Evolutionary conservation across 306 rosid species (phyloP).

Genomic region (Styphnolobium japonicum): DNA sequence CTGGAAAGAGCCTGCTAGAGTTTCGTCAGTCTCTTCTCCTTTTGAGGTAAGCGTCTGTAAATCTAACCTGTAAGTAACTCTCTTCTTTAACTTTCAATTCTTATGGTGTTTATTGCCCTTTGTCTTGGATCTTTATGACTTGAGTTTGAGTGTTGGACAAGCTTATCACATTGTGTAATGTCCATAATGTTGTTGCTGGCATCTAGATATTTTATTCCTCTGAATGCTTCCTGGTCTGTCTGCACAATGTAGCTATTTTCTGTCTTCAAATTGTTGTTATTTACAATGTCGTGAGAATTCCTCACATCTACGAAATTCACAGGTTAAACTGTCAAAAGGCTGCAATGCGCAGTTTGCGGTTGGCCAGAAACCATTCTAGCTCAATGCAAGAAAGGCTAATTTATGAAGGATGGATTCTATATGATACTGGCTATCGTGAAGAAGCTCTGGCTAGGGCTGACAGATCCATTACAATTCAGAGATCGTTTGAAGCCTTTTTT

Average conservation of each 20-base stretch:
- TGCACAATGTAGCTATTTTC: not conserved
- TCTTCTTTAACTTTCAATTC: conserved; percentile 13
- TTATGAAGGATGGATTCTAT: conserved; percentile 92
- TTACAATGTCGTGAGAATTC: not conserved
- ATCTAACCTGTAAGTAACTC: not conserved
- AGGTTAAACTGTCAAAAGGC: conserved; percentile 88
- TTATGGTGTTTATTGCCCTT: not conserved
- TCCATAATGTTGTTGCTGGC: not conserved
- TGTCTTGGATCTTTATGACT: not conserved
- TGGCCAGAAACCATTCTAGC: conserved; percentile 70
- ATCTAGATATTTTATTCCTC: not conserved
- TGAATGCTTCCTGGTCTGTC: not conserved
- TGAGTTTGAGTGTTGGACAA: not conserved
- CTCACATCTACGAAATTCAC: conserved; percentile 5
- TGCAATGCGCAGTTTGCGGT: conserved; percentile 71
- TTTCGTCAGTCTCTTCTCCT: conserved; percentile 84
- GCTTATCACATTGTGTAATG: not conserved
- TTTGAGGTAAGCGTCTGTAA: conserved; percentile 46
- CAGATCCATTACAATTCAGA: conserved; percentile 58
- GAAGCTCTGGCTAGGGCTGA: conserved; percentile 68
- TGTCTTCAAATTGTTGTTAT: not conserved
- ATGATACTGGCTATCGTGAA: conserved; percentile 71
- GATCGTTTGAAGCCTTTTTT: conserved; percentile 82
- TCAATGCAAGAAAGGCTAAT: conserved; percentile 72
- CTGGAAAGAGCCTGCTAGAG: conserved; percentile 58